These are phyloP conservation scores for Amniculicola lignicola DNA, from an alignment of 495 filamentous ascomycete genomes.

Conservation along the genomic window DNA sequence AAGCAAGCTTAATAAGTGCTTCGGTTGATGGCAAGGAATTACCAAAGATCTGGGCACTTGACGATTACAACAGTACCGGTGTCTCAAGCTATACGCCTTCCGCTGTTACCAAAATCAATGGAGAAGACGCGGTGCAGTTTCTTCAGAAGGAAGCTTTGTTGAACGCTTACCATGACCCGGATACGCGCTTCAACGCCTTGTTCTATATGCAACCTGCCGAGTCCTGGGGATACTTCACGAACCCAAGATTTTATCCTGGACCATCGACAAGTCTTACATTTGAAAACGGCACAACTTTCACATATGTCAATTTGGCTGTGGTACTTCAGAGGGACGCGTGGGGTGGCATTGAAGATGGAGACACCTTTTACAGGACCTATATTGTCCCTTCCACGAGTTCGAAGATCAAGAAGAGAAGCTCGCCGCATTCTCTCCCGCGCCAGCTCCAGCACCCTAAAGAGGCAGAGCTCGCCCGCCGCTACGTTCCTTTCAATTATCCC, in stretches of 20 bases:
- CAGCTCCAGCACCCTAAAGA: slow-evolving; percentile 13
- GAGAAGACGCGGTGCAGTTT: slow-evolving; percentile 27
- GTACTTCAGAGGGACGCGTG: slow-evolving; percentile 17
- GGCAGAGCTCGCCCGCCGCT: background rate
- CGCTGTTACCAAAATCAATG: slow-evolving; percentile 24
- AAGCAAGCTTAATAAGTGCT: slow-evolving; percentile 23
- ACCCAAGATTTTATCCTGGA: slow-evolving; percentile 30
- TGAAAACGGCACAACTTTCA: slow-evolving; percentile 26
- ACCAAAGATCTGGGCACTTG: slow-evolving; percentile 28
- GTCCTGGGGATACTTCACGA: slow-evolving; percentile 26
- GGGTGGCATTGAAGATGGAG: slow-evolving; percentile 15
- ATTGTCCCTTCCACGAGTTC: slow-evolving; percentile 2
- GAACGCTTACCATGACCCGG: slow-evolving; percentile 32
- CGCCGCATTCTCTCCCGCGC: slow-evolving; percentile 16
- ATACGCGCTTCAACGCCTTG: slow-evolving; percentile 32
- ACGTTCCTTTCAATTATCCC: slow-evolving; percentile 23
- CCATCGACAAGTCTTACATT: slow-evolving; percentile 21
- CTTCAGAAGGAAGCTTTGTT: slow-evolving; percentile 15
- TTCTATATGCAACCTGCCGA: slow-evolving; percentile 32
- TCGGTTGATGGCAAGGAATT: slow-evolving; percentile 25
- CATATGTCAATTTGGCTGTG: slow-evolving; percentile 22
- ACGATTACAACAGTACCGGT: slow-evolving; percentile 27
- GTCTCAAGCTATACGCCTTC: slow-evolving; percentile 1
- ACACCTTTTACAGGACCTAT: slow-evolving; percentile 26
- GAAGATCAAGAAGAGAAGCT: slow-evolving; percentile 17